These are phyloP conservation scores for Saccharomycopsis javanensis DNA, from an alignment of 805 yeast genomes.

Conservation along the genomic window DNA sequence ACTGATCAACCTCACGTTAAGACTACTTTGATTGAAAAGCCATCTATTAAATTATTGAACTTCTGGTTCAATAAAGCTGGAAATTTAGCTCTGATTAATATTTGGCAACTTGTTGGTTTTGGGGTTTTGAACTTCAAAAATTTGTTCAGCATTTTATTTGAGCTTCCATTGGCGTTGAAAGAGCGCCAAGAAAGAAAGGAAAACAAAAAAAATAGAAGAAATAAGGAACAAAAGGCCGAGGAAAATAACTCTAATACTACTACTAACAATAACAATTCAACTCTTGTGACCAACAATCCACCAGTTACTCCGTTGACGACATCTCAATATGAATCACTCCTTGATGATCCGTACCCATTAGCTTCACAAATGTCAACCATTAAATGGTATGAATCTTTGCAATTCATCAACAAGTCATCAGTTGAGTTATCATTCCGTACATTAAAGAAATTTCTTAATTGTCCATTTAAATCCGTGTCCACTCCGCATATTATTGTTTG, in stretches of 20 bases:
- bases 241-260: constrained; percentile 17
- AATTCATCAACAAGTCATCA: constrained; percentile 51
- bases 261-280: constrained; percentile 7
- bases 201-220: constrained; percentile 37
- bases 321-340: constrained; percentile 9
- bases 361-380: constrained; percentile 26
- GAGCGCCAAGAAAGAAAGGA: constrained; percentile 68
- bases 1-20: not conserved
- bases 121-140: constrained; percentile 52
- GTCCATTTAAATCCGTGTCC: constrained; percentile 57
- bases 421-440: constrained; percentile 62
- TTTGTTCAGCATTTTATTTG: constrained; percentile 69
- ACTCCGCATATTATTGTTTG: constrained; percentile 70
- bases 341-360: constrained; percentile 17
- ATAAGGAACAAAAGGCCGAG: not conserved
- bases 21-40: constrained; percentile 18
- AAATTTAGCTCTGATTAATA: constrained; percentile 65
- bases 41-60: constrained; percentile 40
- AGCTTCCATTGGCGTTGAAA: constrained; percentile 58
- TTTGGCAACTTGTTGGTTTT: constrained; percentile 66
- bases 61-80: constrained; percentile 75
- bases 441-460: constrained; percentile 52
- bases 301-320: constrained; percentile 1
- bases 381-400: constrained; percentile 52
- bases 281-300: constrained; percentile 13